Evolutionary conservation across 495 filamentous ascomycete species (phyloP).

Genomic region (Viridothelium virens): DNA sequence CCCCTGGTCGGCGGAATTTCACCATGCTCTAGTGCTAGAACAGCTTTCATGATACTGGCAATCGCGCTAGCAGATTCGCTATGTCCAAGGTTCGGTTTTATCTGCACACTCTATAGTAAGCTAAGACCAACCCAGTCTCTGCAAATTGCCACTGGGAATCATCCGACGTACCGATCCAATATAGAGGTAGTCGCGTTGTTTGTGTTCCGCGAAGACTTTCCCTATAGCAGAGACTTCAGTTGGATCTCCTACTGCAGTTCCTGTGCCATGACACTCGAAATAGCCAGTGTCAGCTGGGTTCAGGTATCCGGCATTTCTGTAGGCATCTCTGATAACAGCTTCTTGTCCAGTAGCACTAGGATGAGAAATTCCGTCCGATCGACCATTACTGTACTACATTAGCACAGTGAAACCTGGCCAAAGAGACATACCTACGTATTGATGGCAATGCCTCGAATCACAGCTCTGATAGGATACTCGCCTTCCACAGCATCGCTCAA

Average conservation of each 20-base stretch:
- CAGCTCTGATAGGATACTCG: constrained; percentile 35
- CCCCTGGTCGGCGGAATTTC: constrained; percentile 41
- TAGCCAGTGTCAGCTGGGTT: constrained; percentile 17
- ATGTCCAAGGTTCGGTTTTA: constrained; percentile 31
- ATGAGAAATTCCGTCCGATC: constrained; percentile 12
- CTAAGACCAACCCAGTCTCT: not conserved
- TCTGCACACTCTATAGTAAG: not conserved
- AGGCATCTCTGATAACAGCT: constrained; percentile 13
- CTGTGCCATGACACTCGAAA: constrained; percentile 18
- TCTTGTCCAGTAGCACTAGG: constrained; percentile 13
- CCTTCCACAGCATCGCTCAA: constrained; percentile 33
- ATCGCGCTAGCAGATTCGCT: constrained; percentile 51
- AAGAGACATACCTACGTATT: constrained; percentile 9
- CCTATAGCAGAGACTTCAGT: constrained; percentile 6
- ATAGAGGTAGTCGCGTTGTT: not conserved
- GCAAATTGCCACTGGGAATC: not conserved
- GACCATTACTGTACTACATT: constrained; percentile 8
- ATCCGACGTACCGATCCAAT: constrained; percentile 11
- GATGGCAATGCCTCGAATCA: constrained; percentile 15
- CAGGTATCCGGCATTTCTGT: constrained; percentile 21
- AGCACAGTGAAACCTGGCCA: not conserved
- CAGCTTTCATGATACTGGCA: constrained; percentile 50
- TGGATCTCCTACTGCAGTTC: constrained; percentile 15
- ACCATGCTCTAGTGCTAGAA: constrained; percentile 51
- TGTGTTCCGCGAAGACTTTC: not conserved